A percentile compares a stretch with the other conserved stretches of the same genome.
These are phyloP conservation scores for Cercospora nicotianae DNA, from an alignment of 2,329 filamentous ascomycete species.

Conservation along the genomic window DNA sequence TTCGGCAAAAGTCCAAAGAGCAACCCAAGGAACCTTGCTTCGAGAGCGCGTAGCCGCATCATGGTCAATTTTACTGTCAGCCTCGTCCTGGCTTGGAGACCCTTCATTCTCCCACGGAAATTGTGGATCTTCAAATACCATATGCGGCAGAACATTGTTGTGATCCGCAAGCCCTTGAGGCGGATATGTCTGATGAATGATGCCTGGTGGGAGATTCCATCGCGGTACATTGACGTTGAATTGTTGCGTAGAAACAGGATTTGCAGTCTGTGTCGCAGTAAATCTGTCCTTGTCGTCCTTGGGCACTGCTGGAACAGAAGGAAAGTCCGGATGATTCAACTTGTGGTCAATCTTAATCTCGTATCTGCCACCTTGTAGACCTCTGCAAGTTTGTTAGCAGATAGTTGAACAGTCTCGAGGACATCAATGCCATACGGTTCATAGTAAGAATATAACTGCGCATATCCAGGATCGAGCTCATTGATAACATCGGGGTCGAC, in stretches of 20 bases:
- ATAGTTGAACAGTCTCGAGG: not conserved
- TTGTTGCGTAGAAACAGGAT: not conserved
- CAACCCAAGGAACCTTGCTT: not conserved
- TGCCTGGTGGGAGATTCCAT: not conserved
- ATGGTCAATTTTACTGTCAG: not conserved
- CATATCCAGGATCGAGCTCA: constrained; percentile 6
- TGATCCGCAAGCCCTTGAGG: constrained; percentile 11
- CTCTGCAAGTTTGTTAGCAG: not conserved
- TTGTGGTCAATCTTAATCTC: not conserved
- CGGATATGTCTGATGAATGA: not conserved
- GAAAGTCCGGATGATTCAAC: not conserved
- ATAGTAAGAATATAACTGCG: constrained; percentile 5
- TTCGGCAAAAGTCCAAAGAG: not conserved
- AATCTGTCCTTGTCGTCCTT: not conserved
- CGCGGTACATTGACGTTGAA: not conserved
- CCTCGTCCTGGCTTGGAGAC: not conserved
- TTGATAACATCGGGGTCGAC: not conserved
- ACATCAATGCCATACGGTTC: not conserved
- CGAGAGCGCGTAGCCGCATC: not conserved
- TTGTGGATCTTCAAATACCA: constrained; percentile 10
- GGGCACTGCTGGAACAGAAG: not conserved
- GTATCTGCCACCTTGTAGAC: constrained; percentile 7
- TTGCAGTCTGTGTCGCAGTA: not conserved
- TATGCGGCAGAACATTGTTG: constrained; percentile 16
- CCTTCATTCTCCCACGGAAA: constrained; percentile 13